Evolutionary conservation across 768 basidiomycete genomes (phyloP), one percentile per base, ranked within the genome.

Genomic region (Termitomyces sp.): DNA sequence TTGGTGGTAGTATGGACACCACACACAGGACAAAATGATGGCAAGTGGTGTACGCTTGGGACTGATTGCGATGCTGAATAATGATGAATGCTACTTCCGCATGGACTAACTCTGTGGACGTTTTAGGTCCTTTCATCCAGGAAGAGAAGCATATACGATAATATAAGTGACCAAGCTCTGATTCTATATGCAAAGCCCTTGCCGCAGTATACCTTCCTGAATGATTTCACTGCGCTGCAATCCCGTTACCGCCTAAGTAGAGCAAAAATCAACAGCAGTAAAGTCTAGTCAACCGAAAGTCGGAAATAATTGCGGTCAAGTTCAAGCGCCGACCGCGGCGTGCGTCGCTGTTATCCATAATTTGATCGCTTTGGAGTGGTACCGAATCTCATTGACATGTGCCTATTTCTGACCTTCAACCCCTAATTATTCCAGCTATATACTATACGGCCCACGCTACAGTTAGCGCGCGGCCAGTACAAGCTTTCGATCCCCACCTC

Each of bases 351-450:
- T 33, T 50, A 53, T 49, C 51, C 54, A 49, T 47, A 42, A 54
- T 40, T 44, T 52, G 55, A 56, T 56, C 50, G 31, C 33, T 17
- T 35, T 26, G 4, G 42, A 43, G 41, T 26, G 19, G n/a, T 30
- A 23, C 37, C 45, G 31, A 43, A 42, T 11, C 21, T 33, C 40
- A 21, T 41, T 49, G 48, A 43, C 19, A 56, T 56, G 55, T 9
- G 42, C 54, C 21, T 40, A 56, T 56, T 43, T 51, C 50, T 50
- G 37, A 45, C 42, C 50, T 40, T 45, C n/a, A 38, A 31, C 55
- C 50, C 55, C 55, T 56, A 56, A 56, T 43, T 35, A n/a, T 5
- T 21, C 26, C 35, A 19, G 40, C 19, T 31, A n/a, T 37, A 37
- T 35, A 8, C 37, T 56, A 51, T 37, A n/a, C 35, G 38, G 23